Evolutionary conservation across 768 basidiomycete genomes (phyloP), one percentile per base, ranked within the genome.

Genomic region (Thelephora ganbajun): DNA sequence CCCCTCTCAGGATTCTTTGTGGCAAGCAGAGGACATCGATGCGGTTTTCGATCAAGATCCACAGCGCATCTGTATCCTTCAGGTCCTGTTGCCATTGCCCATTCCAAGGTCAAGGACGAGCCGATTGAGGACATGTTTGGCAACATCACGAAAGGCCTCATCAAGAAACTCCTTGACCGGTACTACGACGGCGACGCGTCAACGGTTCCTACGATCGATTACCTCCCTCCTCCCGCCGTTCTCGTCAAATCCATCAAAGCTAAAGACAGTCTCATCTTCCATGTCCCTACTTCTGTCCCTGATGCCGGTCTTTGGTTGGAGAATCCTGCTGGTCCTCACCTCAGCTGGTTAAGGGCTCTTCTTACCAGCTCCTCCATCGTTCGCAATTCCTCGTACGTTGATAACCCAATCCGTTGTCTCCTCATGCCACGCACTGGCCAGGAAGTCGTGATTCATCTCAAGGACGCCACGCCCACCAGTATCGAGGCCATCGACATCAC

Each of bases 1-100:
- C 37, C 44, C 52, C 51, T 55, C n/a, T 45, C 54, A 90, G 87
- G 94, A 97, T 63, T 98, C 94, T 6, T 77, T 98, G 11, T 97
- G 94, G 93, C 86, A 87, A 35, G 87, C 91, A 2, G 94, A 97
- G 64, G 96, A 99, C 62, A 92, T 97, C 53, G 96, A 98, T 51
- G 94, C 93, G 12, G 92, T 99, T 36, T 96, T 98, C 59, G 96
- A 98, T 66, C 91, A 94, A 67, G 96, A 98, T 63, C 94, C 94
- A 20, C 89, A 99, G 64, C 84, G 96, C 52, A 93, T 98, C 22
- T 94, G 91, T 59, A 94, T 99, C 56, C 77, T 99, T 45, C 92
- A 96, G 66, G 96, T 18, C 96, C 96, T 12, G 84, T 99, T 44
- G 92, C 96, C 1, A 90, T 79, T 51, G 92, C 87, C 64, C 80